Conservation (phyloP, 2,329 filamentous ascomycete species). For the Aspergillus piperis region DNA sequence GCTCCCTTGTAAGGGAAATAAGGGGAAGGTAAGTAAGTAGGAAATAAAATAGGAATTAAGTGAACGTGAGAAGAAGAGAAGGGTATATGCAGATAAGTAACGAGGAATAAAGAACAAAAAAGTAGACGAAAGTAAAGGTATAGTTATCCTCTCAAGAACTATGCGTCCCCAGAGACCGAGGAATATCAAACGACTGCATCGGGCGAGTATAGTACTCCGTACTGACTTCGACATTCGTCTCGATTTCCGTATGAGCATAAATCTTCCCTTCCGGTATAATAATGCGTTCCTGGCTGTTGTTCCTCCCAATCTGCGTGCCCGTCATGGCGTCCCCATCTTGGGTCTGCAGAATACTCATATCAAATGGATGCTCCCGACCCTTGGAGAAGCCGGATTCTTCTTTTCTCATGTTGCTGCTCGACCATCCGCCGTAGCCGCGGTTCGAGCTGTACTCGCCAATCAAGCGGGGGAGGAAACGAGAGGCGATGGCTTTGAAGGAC, state of each 20-base stretch:
- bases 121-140: not conserved
- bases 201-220: conserved; percentile 4
- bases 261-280: conserved; percentile 35
- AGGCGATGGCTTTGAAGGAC: conserved; percentile 44
- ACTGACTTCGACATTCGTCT: conserved; percentile 32
- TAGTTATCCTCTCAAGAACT: not conserved
- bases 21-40: no score
- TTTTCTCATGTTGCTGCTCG: conserved; percentile 19
- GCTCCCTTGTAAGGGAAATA: no score
- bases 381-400: conserved; percentile 32
- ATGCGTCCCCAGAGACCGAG: not conserved
- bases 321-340: conserved; percentile 19
- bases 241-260: conserved; percentile 33
- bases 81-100: no score
- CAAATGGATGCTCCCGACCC: conserved; percentile 22
- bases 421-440: conserved; percentile 28
- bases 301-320: conserved; percentile 28
- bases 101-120: not conserved
- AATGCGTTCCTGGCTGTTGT: conserved; percentile 33
- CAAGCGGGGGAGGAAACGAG: conserved; percentile 47
- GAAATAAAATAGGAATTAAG: no score
- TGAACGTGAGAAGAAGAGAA: no score
- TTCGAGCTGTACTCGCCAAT: conserved; percentile 35
- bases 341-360: conserved; percentile 19
- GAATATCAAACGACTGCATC: not conserved